Percentiles rank a stretch among this genome's conserved stretches.
phyloP scores from a whole-genome alignment of 2,329 filamentous ascomycete species.

The Xylaria sp. region DNA sequence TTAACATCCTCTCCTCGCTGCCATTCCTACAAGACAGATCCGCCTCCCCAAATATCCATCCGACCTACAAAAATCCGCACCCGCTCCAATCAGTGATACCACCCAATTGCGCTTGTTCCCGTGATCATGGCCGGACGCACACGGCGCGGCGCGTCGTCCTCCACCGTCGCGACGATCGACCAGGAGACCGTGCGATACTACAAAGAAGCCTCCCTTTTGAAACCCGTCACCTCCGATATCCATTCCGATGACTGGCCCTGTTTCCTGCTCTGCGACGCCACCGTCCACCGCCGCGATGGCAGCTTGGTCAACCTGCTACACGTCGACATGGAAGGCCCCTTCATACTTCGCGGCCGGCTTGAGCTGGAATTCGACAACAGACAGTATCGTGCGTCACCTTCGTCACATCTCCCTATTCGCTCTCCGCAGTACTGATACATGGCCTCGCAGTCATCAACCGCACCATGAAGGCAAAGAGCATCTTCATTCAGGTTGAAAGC shows the following conservation, averaged over 20 bases:
- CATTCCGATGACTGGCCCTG: conserved; percentile 52
- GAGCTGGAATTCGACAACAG: conserved; percentile 42
- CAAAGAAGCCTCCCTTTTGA: conserved; percentile 35
- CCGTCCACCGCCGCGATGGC: conserved; percentile 52
- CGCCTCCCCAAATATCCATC: neutral
- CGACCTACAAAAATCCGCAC: neutral
- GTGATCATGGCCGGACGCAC: conserved; percentile 36
- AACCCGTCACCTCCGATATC: conserved; percentile 31
- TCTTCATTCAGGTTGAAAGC: conserved; percentile 51
- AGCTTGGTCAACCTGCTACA: conserved; percentile 57
- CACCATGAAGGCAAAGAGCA: conserved; percentile 25
- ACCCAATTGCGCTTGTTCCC: neutral
- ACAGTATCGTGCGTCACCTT: conserved; percentile 34
- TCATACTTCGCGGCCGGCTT: conserved; percentile 56
- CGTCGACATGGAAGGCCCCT: conserved; percentile 54
- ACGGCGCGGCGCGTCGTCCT: conserved; percentile 39
- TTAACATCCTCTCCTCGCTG: neutral
- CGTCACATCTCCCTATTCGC: neutral
- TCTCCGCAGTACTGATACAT: neutral
- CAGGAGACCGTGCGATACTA: conserved; percentile 31
- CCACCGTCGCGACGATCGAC: conserved; percentile 42
- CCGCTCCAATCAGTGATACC: neutral
- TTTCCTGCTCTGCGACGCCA: conserved; percentile 56
- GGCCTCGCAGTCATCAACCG: conserved; percentile 32
- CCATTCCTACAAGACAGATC: neutral